Percentiles rank a stretch among this genome's conserved stretches.
phyloP scores from a whole-genome alignment of 176 grass and related monocot genomes.

The Oryza longistaminata region DNA sequence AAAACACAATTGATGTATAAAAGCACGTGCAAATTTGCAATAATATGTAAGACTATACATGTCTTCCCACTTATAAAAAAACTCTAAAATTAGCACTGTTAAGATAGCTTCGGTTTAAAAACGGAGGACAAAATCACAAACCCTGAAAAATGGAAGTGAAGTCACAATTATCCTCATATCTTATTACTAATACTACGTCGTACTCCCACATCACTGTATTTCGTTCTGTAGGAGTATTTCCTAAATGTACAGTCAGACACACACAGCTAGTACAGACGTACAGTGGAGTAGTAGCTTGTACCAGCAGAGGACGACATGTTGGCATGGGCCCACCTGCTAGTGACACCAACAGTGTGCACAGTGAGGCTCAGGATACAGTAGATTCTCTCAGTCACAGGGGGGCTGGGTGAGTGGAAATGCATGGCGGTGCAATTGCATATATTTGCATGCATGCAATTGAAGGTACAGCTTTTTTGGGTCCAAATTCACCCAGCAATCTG shows the following conservation, averaged over 20 bases:
- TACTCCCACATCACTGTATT: not conserved
- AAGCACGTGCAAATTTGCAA: no score
- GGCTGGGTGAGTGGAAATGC: not conserved
- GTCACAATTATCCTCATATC: no score
- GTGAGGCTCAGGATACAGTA: constrained; percentile 27
- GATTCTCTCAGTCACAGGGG: constrained; percentile 20
- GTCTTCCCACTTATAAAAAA: no score
- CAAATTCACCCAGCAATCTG: constrained; percentile 39
- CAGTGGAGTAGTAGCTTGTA: not conserved
- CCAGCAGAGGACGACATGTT: not conserved
- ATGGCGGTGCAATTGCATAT: not conserved
- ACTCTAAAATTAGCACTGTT: no score
- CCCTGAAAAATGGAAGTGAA: no score
- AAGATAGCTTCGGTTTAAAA: no score
- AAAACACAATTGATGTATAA: no score
- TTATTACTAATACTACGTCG: not conserved
- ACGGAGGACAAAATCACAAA: no score
- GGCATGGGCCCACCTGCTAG: not conserved
- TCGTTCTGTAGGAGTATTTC: not conserved
- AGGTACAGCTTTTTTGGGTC: constrained; percentile 5
- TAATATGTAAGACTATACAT: no score
- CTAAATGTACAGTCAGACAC: not conserved
- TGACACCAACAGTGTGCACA: constrained; percentile 12
- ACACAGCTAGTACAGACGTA: not conserved
- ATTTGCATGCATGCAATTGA: not conserved